Evolutionary conservation across 306 rosid species (phyloP), one percentile per base, ranked within the genome.

Genomic region (Prunus mume): DNA sequence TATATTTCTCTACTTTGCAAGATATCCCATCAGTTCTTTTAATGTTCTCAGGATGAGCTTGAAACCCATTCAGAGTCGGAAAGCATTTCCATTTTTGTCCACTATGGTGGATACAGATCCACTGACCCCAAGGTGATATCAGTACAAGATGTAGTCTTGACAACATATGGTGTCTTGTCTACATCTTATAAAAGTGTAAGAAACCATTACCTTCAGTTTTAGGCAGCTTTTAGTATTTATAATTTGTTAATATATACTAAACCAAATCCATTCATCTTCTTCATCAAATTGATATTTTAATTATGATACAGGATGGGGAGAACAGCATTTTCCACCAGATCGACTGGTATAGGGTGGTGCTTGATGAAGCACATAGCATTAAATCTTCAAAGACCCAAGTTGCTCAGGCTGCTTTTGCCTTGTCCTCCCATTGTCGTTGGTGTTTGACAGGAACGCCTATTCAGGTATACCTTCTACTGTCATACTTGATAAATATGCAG

Each of bases 361-460:
- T 93, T 54, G 98, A 93, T 20, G 98, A 93, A 91, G 98, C 98
- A 77, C 98, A 93, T 77, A 83, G 84, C 52, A 93, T 93, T 25
- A 91, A 93, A 80, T 79, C 91, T 79, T 79, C 81, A 68, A 88
- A 41, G 81, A 77, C 80, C 30, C 92, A 87, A 83, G 82, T 64
- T 75, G 93, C 98, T 19, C 85, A 77, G 76, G 88, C 98, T 83
- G 80, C 89, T 77, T 87, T 84, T 77, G 22, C 91, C 30, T 70
- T 93, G 83, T 83, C 97, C 62, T 90, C 97, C 2, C 84, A 82
- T 81, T 91, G 97, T 83, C 88, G 98, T 58, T 93, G 98, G 98
- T 93, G 98, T 86, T 80, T 93, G 25, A 91, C 98, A 54, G 98
- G 98, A 88, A 93, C 97, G 6, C 96, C 98, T 8, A 83, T 93